phyloP scores from a whole-genome alignment of 2,329 filamentous ascomycete genomes.

The Tolypocladium tropicale region DNA sequence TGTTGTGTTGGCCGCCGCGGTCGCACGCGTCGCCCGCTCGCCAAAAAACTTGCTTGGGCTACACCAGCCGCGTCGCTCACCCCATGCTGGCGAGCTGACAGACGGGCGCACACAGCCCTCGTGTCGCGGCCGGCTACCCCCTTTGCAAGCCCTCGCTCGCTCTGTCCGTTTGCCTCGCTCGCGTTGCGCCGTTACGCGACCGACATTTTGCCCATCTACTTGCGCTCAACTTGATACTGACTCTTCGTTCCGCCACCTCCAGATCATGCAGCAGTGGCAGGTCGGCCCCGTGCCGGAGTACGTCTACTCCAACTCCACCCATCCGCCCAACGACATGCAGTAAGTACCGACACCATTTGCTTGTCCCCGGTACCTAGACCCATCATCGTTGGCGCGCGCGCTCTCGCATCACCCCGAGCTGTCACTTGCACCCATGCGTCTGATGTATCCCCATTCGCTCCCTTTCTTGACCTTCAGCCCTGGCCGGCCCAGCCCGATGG shows the following conservation, averaged over 20 bases:
- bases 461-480: neutral
- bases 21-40: conserved; percentile 7
- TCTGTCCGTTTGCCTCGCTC: conserved; percentile 5
- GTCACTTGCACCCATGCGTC: conserved; percentile 4
- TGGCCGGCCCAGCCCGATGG: neutral
- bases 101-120: conserved; percentile 1
- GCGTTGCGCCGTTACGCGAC: conserved; percentile 4
- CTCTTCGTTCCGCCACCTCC: conserved; percentile 11
- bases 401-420: conserved; percentile 1
- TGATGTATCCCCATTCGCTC: neutral
- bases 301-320: conserved; percentile 43
- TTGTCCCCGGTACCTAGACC: conserved; percentile 19
- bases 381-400: neutral
- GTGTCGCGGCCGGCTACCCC: conserved; percentile 6
- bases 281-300: conserved; percentile 51
- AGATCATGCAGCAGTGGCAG: conserved; percentile 54
- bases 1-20: conserved; percentile 3
- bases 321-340: conserved; percentile 47
- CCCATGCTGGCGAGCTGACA: conserved; percentile 5
- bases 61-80: conserved; percentile 11
- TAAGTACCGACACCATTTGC: conserved; percentile 35
- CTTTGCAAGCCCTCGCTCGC: conserved; percentile 4
- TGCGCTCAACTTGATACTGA: conserved; percentile 13
- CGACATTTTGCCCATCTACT: conserved; percentile 5
- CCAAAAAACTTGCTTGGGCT: conserved; percentile 6